Evolutionary conservation across 345 rosid species (phyloP).

Genomic region (thale cress (Arabidopsis thaliana)): TAIR10.1 NC_003075.7:11658501-11659000

Average conservation of each 20-base stretch:
- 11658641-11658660: slow-evolving; percentile 64
- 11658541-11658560: slow-evolving; percentile 17
- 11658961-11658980: slow-evolving; percentile 57
- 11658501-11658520: slow-evolving; percentile 57
- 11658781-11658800: not conserved
- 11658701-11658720: slow-evolving; percentile 45
- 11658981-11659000: not conserved
- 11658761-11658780: not conserved
- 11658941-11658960: slow-evolving; percentile 54
- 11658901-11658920: slow-evolving; percentile 46
- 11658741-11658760: slow-evolving; percentile 57
- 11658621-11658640: slow-evolving; percentile 46
- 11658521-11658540: slow-evolving; percentile 52
- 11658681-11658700: slow-evolving; percentile 50
- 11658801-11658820: not conserved
- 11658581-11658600: not conserved
- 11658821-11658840: slow-evolving; percentile 12
- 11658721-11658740: slow-evolving; percentile 57
- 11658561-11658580: slow-evolving; percentile 20
- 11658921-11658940: slow-evolving; percentile 46
- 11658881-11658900: slow-evolving; percentile 47
- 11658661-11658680: slow-evolving; percentile 55
- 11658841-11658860: not conserved
- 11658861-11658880: not conserved
- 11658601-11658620: slow-evolving; percentile 53